These are phyloP conservation scores for Boletus smithii DNA, from an alignment of 1,284 basidiomycete species.

Conservation along the genomic window DNA sequence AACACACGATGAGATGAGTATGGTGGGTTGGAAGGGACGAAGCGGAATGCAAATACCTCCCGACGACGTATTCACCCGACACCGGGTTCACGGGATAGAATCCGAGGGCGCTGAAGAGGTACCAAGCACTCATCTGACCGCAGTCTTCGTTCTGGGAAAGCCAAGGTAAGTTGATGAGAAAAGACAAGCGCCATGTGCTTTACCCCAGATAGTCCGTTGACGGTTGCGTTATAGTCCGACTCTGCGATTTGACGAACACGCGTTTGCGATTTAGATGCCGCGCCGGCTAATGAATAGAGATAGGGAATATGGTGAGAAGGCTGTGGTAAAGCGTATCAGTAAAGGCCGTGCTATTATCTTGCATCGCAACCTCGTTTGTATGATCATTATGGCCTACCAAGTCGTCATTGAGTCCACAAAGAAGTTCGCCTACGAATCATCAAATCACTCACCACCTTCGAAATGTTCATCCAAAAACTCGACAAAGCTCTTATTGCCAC, in stretches of 20 bases:
- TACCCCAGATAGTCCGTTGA: constrained; percentile 68
- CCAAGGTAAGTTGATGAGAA: background rate
- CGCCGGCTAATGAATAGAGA: constrained; percentile 69
- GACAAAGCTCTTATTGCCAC: constrained; percentile 65
- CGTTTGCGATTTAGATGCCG: constrained; percentile 66
- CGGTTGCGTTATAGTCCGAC: constrained; percentile 64
- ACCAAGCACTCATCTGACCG: constrained; percentile 89
- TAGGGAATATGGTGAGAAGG: constrained; percentile 84
- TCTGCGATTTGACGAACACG: constrained; percentile 65
- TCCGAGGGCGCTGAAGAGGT: constrained; percentile 76
- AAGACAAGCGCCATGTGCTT: constrained; percentile 14
- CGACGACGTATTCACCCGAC: constrained; percentile 69
- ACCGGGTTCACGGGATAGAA: constrained; percentile 87
- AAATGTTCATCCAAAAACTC: constrained; percentile 75
- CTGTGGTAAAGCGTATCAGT: constrained; percentile 35
- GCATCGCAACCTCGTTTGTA: constrained; percentile 63
- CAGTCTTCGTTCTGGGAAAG: constrained; percentile 75
- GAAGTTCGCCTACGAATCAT: background rate
- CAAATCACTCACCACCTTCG: constrained; percentile 48
- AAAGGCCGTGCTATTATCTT: background rate
- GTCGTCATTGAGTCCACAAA: background rate
- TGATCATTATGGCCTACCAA: constrained; percentile 74
- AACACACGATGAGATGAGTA: background rate
- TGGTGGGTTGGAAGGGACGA: background rate
- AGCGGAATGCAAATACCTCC: constrained; percentile 47